These are phyloP conservation scores for Endoconidiophora laricicola DNA, from an alignment of 2,329 filamentous ascomycete species.

Conservation along the genomic window DNA sequence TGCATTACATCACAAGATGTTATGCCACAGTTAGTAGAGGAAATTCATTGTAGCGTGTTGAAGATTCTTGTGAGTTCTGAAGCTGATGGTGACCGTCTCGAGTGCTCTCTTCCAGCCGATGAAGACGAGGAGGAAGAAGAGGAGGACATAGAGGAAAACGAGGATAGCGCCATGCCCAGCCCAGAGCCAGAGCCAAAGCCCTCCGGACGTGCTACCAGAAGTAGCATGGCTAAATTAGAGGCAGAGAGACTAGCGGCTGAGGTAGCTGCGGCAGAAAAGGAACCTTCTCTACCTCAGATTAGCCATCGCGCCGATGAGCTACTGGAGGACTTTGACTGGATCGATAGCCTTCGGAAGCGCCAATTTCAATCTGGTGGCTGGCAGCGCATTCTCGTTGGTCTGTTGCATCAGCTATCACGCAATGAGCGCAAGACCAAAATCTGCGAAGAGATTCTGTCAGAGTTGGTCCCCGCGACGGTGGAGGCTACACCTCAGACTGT, in stretches of 20 bases:
- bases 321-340: conserved; percentile 61
- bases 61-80: conserved; percentile 71
- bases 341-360: conserved; percentile 64
- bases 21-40: conserved; percentile 71
- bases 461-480: conserved; percentile 63
- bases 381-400: conserved; percentile 75
- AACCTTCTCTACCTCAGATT: conserved; percentile 30
- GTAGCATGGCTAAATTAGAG: conserved; percentile 69
- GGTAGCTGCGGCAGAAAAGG: conserved; percentile 34
- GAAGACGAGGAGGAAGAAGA: conserved; percentile 53
- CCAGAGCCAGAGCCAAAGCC: conserved; percentile 58
- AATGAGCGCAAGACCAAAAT: conserved; percentile 49
- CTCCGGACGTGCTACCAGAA: conserved; percentile 58
- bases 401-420: conserved; percentile 71
- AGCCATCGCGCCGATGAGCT: conserved; percentile 61
- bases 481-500: conserved; percentile 65
- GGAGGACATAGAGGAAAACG: conserved; percentile 40
- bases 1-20: conserved; percentile 55
- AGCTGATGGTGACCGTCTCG: conserved; percentile 58
- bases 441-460: conserved; percentile 63
- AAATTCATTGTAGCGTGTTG: conserved; percentile 80
- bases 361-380: conserved; percentile 81
- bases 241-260: conserved; percentile 50
- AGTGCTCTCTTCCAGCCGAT: conserved; percentile 61
- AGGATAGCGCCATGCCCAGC: conserved; percentile 33